phyloP scores from a whole-genome alignment of 495 filamentous ascomycete genomes.

The Pseudotulostoma volvatum region DNA sequence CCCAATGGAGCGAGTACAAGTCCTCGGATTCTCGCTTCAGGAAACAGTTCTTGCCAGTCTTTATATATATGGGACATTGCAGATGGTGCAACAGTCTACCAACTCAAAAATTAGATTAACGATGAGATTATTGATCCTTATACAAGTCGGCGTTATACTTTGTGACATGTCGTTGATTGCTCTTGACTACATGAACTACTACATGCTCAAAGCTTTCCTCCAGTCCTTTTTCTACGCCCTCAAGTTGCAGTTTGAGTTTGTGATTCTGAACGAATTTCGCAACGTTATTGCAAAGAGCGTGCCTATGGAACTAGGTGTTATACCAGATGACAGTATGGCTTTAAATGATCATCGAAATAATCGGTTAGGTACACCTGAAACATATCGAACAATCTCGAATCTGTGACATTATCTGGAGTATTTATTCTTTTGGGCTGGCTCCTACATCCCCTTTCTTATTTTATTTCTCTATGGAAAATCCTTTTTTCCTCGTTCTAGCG shows the following conservation, averaged over 20 bases:
- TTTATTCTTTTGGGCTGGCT: too few species aligned
- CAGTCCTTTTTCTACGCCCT: constrained; percentile 20
- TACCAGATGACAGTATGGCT: not conserved
- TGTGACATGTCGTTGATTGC: constrained; percentile 11
- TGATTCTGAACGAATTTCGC: constrained; percentile 21
- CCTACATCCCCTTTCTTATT: not conserved
- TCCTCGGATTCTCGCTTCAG: constrained; percentile 29
- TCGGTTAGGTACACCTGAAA: too few species aligned
- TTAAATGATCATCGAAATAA: not conserved
- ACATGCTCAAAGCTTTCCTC: constrained; percentile 13
- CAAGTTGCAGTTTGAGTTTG: constrained; percentile 24
- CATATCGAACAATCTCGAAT: too few species aligned
- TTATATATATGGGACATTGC: constrained; percentile 18
- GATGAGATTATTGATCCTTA: constrained; percentile 10
- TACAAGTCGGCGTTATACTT: constrained; percentile 12
- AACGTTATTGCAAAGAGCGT: constrained; percentile 8
- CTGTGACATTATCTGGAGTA: too few species aligned
- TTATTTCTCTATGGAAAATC: too few species aligned
- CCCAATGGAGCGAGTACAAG: constrained; percentile 30
- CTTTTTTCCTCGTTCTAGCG: too few species aligned
- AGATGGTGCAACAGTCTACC: constrained; percentile 4
- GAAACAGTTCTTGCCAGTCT: constrained; percentile 28
- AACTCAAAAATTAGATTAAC: constrained; percentile 3
- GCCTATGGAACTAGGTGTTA: not conserved
- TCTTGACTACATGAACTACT: constrained; percentile 12